Base-by-base conservation (phyloP, 1,139 yeast species). In the Magnusiomyces sp. region DNA sequence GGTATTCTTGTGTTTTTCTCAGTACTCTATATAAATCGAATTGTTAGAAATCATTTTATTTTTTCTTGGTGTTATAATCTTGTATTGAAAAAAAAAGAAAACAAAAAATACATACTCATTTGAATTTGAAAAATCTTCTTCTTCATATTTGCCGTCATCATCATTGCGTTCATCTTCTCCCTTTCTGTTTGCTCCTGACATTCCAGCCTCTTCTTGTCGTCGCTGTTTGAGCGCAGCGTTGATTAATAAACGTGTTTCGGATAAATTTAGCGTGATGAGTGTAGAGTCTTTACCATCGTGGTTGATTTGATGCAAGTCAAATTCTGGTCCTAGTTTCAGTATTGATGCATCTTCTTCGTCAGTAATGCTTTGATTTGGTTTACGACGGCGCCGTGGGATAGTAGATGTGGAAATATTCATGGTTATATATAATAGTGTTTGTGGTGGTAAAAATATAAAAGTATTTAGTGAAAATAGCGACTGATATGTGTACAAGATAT, bases 321-420 rank as follows among this genome's bases (percentile, higher is more conserved):
- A 92, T 70, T 92, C 97, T 29, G 95, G 92, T 4, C 98, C 98
- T 50, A 92, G 75, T 62, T 85, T 85, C 59, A 92, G 74, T 49
- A 79, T 76, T 0, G 96, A 81, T 0, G 97, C 92, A 62, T 92
- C 94, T 64, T 92, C 97, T 62, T 90, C 97, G 56, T 76, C 81
- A 43, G 59, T 58, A 43, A 60, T 60, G 48, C 63, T 64, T 56
- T 77, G 81, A 50, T 84, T 90, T 43, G 83, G 83, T 58, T 86
- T 81, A 63, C 89, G 76, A 66, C 89, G 77, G 65, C 89, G 79
- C 47, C 85, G 88, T 39, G 90, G 92, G 49, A 88, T 77, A 10
- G 96, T 86, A 53, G 95, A 85, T 45, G 95, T 87, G 50, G 95
- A 85, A 49, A 88, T 82, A 68, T 88, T 89, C 96, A 89, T 88